A percentile compares a stretch with the other conserved stretches of the same genome.
These are phyloP conservation scores for Ceratocystiopsis brevicomis DNA, from an alignment of 2,329 filamentous ascomycete genomes.

Conservation along the genomic window DNA sequence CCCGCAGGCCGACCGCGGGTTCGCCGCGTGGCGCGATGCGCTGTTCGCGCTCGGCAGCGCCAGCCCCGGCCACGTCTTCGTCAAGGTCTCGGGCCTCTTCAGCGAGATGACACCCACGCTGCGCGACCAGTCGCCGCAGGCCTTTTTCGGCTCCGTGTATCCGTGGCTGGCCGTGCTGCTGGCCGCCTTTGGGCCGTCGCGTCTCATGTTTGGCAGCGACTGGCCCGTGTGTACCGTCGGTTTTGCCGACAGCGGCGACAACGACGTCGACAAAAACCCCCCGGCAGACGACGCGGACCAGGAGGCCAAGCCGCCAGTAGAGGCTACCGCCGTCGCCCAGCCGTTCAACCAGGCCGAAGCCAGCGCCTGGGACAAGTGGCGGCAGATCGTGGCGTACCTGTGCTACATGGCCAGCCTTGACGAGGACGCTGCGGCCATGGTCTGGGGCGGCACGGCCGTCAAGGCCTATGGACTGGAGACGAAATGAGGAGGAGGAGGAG, in stretches of 20 bases:
- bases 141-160: slow-evolving; percentile 42
- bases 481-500: no score
- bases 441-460: slow-evolving; percentile 57
- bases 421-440: slow-evolving; percentile 39
- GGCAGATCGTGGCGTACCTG: slow-evolving; percentile 45
- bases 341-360: slow-evolving; percentile 20
- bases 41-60: slow-evolving; percentile 49
- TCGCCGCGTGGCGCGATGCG: slow-evolving; percentile 48
- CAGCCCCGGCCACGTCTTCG: slow-evolving; percentile 40
- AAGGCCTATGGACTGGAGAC: slow-evolving; percentile 43
- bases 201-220: slow-evolving; percentile 81
- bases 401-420: slow-evolving; percentile 43
- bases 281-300: background rate
- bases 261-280: background rate
- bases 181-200: slow-evolving; percentile 47
- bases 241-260: slow-evolving; percentile 13
- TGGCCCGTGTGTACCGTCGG: slow-evolving; percentile 80
- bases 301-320: slow-evolving; percentile 18
- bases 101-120: slow-evolving; percentile 51
- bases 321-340: slow-evolving; percentile 7
- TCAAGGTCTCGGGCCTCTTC: slow-evolving; percentile 83
- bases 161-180: slow-evolving; percentile 59
- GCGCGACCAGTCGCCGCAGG: slow-evolving; percentile 26
- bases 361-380: slow-evolving; percentile 59
- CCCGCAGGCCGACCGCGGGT: slow-evolving; percentile 33